Base-by-base conservation (phyloP, 192 early-diverging fungal species). In the Oehlia diaphana region DNA sequence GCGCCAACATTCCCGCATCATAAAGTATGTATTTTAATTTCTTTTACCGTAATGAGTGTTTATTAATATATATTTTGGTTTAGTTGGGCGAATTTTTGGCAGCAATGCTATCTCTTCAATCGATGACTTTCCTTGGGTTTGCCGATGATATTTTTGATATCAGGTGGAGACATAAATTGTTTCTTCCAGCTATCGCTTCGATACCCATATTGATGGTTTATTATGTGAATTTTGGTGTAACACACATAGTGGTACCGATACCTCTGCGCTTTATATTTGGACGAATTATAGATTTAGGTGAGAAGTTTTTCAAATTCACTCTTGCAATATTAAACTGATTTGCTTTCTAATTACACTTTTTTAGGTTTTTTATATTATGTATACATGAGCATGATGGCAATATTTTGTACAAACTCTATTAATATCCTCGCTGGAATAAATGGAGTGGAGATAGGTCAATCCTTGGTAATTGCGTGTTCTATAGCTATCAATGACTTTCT, bases 401-500 rank as follows among this genome's bases (percentile, higher is more conserved):
- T 97, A 28, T 99, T 99, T 82, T 97, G 94, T 74, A 99, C 98
- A 12, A 95, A 99, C 81, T 93, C 95, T 19, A 98, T 99, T 87
- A 99, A 99, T 81, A 98, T 99, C 62, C 85, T 98, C 66, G 98
- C 98, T 3, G 98, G 98, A 23, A 94, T 98, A 79, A 99, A 99
- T 84, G 98, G 98, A 4, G 92, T 99, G 44, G 98, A 99, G 84
- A 95, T 93, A 7, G 94, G 93, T 2, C 97, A 98, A 87, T 92
- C 95, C 3, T 84, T 99, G 1, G 89, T 99, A 3, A 98, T 99
- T 74, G 96, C 93, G 2, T 49, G 94, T 42, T 96, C 98, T 6
- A 84, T 97, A 19, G 88, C 90, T 1, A 37, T 90, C 72, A 95
- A 96, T 81, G 92, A 95, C 79, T 70, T 89, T 10, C 82, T 92